Conservation (phyloP, 2,329 filamentous ascomycete genomes). For the Ascochyta clinopodiicola region DNA sequence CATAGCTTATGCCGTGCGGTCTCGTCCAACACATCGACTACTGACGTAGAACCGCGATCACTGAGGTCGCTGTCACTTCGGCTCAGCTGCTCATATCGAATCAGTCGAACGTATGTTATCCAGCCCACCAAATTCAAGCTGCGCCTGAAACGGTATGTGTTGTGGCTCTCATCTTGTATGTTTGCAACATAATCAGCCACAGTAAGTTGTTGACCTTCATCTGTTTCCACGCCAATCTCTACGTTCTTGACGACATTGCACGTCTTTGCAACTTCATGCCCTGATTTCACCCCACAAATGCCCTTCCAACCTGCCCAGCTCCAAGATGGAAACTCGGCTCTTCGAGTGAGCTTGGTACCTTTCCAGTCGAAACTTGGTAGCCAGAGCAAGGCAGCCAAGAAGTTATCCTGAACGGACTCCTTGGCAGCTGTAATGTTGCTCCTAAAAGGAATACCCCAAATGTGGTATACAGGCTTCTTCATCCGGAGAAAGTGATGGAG, state of each 20-base stretch:
- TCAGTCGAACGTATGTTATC: background rate
- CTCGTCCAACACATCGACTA: background rate
- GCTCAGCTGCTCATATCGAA: background rate
- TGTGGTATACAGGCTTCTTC: background rate
- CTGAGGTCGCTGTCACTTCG: background rate
- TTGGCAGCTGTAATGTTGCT: background rate
- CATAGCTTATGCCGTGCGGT: background rate
- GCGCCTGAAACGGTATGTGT: background rate
- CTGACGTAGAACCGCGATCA: background rate
- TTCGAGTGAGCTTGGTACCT: background rate
- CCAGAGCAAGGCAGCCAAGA: constrained; percentile 2
- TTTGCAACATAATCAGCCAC: background rate
- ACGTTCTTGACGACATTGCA: background rate
- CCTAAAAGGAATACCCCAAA: constrained; percentile 6
- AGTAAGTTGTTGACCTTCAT: background rate
- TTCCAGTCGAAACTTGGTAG: background rate
- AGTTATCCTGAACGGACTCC: background rate
- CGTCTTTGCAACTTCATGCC: background rate
- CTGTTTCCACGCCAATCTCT: background rate
- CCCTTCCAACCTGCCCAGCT: constrained; percentile 5
- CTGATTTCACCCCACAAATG: background rate
- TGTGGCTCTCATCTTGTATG: background rate
- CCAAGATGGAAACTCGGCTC: constrained; percentile 1
- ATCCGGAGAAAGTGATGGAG: background rate
- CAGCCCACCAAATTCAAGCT: background rate